Evolutionary conservation across 2,329 filamentous ascomycete species (phyloP).

Genomic region (Sporothrix variecibatus): DNA sequence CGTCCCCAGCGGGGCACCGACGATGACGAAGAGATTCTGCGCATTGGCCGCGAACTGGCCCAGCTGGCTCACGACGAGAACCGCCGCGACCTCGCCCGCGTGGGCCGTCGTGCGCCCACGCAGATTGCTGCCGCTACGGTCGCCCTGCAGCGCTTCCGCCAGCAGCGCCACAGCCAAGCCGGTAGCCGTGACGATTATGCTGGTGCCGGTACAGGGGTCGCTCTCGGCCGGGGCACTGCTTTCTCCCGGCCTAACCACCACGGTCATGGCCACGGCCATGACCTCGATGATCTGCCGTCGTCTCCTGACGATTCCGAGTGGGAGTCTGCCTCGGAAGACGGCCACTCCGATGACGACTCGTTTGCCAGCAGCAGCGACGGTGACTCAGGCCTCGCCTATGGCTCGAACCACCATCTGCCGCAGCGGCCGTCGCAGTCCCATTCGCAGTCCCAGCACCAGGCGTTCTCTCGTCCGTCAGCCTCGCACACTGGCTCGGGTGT

Average conservation of each 20-base stretch:
- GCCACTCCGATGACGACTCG: slow-evolving; percentile 40
- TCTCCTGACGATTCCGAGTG: slow-evolving; percentile 55
- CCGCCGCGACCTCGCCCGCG: slow-evolving; percentile 49
- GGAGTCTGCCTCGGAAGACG: slow-evolving; percentile 58
- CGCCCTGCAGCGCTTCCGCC: slow-evolving; percentile 44
- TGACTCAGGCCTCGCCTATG: slow-evolving; percentile 48
- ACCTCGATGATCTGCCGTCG: slow-evolving; percentile 30
- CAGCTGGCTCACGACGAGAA: slow-evolving; percentile 56
- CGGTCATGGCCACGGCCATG: slow-evolving; percentile 36
- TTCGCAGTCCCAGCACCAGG: not conserved
- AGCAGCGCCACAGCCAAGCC: slow-evolving; percentile 28
- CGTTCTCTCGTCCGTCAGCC: slow-evolving; percentile 34
- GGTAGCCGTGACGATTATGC: slow-evolving; percentile 16
- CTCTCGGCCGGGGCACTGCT: slow-evolving; percentile 30
- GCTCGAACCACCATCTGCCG: slow-evolving; percentile 36
- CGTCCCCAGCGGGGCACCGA: slow-evolving; percentile 31
- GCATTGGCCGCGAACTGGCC: slow-evolving; percentile 56
- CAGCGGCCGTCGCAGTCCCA: not conserved
- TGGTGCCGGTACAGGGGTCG: not conserved
- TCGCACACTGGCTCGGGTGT: not conserved
- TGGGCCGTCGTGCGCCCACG: slow-evolving; percentile 44
- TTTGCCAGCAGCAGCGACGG: slow-evolving; percentile 43
- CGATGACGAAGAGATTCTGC: slow-evolving; percentile 59
- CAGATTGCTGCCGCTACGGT: slow-evolving; percentile 44
- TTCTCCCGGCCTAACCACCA: slow-evolving; percentile 42